phyloP scores from a whole-genome alignment of 2,329 filamentous ascomycete genomes.

The Bipolaris bicolor region DNA sequence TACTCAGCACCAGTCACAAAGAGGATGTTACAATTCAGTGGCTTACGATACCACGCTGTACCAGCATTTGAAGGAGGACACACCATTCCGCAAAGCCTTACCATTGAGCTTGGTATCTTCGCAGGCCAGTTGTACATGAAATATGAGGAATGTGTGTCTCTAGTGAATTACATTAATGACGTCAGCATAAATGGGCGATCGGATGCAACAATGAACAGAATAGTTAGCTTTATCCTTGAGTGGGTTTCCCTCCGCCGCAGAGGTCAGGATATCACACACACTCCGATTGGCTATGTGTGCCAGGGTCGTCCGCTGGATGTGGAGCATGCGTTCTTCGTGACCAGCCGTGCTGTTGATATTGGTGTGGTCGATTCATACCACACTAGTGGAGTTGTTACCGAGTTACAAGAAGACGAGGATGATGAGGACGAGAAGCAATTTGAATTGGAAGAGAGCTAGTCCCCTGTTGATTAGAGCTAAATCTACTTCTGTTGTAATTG shows the following conservation, averaged over 20 bases:
- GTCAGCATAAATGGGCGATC: not conserved
- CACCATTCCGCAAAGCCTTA: conserved; percentile 58
- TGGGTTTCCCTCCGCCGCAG: conserved; percentile 60
- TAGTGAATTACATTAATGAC: conserved; percentile 19
- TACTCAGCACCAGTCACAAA: conserved; percentile 65
- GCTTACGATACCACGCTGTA: conserved; percentile 57
- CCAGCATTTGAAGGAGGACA: conserved; percentile 52
- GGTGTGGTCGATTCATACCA: conserved; percentile 5
- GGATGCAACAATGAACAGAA: conserved; percentile 14
- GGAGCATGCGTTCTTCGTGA: conserved; percentile 58
- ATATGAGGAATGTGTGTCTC: conserved; percentile 47
- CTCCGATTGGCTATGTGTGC: conserved; percentile 61
- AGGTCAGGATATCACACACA: conserved; percentile 61
- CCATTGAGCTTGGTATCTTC: conserved; percentile 63
- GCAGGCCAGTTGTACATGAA: conserved; percentile 65
- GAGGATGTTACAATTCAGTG: conserved; percentile 63
- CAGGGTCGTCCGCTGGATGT: conserved; percentile 54
- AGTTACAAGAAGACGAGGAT: not conserved
- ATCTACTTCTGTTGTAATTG: not conserved
- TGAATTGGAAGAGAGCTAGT: conserved; percentile 1
- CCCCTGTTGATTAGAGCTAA: not conserved
- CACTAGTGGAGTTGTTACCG: conserved; percentile 1
- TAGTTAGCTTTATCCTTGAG: conserved; percentile 51
- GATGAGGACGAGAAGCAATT: conserved; percentile 3
- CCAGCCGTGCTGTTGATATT: conserved; percentile 1